Conservation (phyloP, 345 rosid species). For the Corchorus olitorius region DNA sequence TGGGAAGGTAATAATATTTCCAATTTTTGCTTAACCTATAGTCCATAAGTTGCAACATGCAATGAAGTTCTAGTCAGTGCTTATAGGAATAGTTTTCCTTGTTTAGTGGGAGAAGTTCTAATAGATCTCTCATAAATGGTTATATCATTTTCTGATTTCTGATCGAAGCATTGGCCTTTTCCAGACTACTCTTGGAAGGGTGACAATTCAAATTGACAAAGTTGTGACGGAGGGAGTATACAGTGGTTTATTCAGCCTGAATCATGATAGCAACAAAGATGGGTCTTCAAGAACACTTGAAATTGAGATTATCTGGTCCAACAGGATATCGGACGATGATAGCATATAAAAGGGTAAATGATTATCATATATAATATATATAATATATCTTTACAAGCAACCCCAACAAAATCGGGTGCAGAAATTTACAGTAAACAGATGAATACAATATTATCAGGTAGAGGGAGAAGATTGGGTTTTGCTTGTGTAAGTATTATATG, state of each 20-base stretch:
- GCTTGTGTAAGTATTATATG: constrained; percentile 31
- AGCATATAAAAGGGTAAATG: constrained; percentile 16
- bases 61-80: not conserved
- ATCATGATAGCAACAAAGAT: constrained; percentile 55
- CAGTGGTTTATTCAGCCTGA: constrained; percentile 63
- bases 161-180: constrained; percentile 25
- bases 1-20: constrained; percentile 67
- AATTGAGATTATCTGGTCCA: constrained; percentile 66
- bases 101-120: not conserved
- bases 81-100: not conserved
- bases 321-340: constrained; percentile 33
- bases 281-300: constrained; percentile 62
- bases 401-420: not conserved
- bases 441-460: constrained; percentile 1
- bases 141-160: constrained; percentile 12
- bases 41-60: not conserved
- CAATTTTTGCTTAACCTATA: not conserved
- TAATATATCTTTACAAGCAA: not conserved
- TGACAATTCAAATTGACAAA: constrained; percentile 84
- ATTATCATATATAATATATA: not conserved
- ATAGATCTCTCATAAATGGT: not conserved
- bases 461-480: constrained; percentile 10
- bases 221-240: constrained; percentile 71
- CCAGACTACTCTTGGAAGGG: constrained; percentile 80
- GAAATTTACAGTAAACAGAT: not conserved